Evolutionary conservation across 176 grass and related monocot species (phyloP).

Genomic region (Cymbopogon citratus): DNA sequence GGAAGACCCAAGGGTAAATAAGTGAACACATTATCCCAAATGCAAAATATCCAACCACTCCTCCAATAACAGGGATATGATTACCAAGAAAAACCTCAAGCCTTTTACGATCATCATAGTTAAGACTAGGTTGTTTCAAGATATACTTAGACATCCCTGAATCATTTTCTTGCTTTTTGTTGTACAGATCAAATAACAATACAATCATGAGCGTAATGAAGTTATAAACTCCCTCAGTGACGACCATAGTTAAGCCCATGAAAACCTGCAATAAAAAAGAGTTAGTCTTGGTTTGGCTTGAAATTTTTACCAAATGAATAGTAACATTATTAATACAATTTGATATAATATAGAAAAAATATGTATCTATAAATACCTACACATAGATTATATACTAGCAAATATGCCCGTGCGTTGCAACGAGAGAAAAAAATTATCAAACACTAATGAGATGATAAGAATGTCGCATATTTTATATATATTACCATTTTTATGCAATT

Average conservation of each 20-base stretch:
- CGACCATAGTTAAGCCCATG: slow-evolving; percentile 52
- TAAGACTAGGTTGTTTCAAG: slow-evolving; percentile 34
- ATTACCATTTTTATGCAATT: too few species aligned
- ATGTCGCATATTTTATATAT: too few species aligned
- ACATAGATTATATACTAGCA: background rate
- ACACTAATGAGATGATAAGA: too few species aligned
- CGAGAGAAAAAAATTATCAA: too few species aligned
- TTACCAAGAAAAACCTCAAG: slow-evolving; percentile 33
- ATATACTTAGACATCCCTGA: slow-evolving; percentile 9
- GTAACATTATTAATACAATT: background rate
- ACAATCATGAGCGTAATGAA: slow-evolving; percentile 28
- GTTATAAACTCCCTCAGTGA: slow-evolving; percentile 50
- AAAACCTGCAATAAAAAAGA: slow-evolving; percentile 36
- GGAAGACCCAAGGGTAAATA: slow-evolving; percentile 27
- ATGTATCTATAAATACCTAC: background rate
- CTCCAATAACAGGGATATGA: background rate
- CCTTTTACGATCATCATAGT: slow-evolving; percentile 60
- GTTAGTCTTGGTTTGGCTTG: background rate
- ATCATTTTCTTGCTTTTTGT: slow-evolving; percentile 16
- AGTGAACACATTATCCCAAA: background rate
- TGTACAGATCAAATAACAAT: slow-evolving; percentile 37
- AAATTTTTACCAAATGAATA: background rate
- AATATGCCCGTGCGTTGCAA: too few species aligned
- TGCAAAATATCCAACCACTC: slow-evolving; percentile 14
- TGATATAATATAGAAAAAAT: background rate